Evolutionary conservation across 306 rosid genomes (phyloP).

Genomic region (Vachellia pachyceras): DNA sequence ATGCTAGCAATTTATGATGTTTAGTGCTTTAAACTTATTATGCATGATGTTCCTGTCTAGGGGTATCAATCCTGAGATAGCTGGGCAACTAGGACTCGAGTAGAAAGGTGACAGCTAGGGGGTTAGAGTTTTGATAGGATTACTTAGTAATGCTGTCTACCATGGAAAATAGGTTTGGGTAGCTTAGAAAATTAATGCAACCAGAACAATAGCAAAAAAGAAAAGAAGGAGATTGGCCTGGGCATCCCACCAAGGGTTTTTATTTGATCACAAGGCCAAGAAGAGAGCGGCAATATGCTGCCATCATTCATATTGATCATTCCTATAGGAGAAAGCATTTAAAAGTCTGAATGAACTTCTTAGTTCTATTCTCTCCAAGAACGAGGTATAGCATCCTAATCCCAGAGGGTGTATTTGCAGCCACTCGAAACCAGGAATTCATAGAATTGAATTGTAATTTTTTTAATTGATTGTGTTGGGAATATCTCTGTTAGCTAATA

Average conservation of each 20-base stretch:
- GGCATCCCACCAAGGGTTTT: conserved; percentile 9
- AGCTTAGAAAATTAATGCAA: neutral
- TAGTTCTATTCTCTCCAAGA: neutral
- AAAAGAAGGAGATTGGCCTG: neutral
- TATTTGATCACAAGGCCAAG: neutral
- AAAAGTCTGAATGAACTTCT: neutral
- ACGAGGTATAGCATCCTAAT: neutral
- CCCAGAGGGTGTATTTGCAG: neutral
- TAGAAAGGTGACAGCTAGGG: neutral
- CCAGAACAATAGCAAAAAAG: neutral
- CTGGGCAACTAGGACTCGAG: conserved; percentile 18
- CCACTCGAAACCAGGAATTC: neutral
- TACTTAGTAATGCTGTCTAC: neutral
- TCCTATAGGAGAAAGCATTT: neutral
- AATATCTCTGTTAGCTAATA: neutral
- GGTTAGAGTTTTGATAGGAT: neutral
- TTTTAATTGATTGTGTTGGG: neutral
- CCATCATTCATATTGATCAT: neutral
- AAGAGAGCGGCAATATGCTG: neutral
- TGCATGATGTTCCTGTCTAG: conserved; percentile 18
- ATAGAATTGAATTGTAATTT: neutral
- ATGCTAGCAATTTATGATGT: neutral
- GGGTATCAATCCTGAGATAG: conserved; percentile 1
- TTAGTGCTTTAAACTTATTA: neutral
- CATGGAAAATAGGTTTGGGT: neutral